Base-by-base conservation (phyloP, 306 rosid species). In the Adenanthera pavonina region DNA sequence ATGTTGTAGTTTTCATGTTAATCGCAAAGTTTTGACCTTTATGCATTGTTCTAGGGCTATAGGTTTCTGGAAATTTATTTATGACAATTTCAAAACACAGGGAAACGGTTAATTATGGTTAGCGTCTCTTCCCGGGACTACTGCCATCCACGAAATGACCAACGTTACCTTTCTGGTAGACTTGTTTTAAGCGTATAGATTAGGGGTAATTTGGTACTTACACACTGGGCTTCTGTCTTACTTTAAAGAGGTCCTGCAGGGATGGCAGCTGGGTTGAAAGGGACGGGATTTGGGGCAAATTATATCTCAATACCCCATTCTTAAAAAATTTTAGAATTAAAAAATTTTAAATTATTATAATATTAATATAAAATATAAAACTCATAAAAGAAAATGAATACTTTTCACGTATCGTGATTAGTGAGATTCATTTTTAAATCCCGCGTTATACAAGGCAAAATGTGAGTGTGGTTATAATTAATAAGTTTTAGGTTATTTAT, bases 11-110 rank as follows among this genome's bases (percentile, higher is more conserved):
- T 51, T 82, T 77, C 75, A 60, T 71, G 56, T 25, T 33, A 44
- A 71, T 86, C 52, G 66, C 8, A 69, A 76, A 54, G 57, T 57
- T 49, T 83, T 69, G 76, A 40, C 47, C 43, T 48, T 60, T 25
- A 3, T 5, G 10, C 1, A 3, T 59, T 83, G 80, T 84, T 78
- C 87, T 78, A 76, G 85, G 47, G 85, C 61, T 14, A 20, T 59
- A 20, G 10, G 38, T 7, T 10, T 30, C 52, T 84, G 84, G 74
- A 80, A 5, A n/a, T n/a, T n/a, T n/a, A 44, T 87, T 4, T 87
- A 88, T 88, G 97, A 89, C 87, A 84, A 72, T 76, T 88, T 93
- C 98, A 85, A 88, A 78, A 79, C 25, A 12, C 71, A 72, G 77
- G 80, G n/a, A 80, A 61, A 76, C 67, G 64, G 90, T 87, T 87